Conservation (phyloP, 2,329 filamentous ascomycete genomes). For the Trichoderma citrinoviride region DNA sequence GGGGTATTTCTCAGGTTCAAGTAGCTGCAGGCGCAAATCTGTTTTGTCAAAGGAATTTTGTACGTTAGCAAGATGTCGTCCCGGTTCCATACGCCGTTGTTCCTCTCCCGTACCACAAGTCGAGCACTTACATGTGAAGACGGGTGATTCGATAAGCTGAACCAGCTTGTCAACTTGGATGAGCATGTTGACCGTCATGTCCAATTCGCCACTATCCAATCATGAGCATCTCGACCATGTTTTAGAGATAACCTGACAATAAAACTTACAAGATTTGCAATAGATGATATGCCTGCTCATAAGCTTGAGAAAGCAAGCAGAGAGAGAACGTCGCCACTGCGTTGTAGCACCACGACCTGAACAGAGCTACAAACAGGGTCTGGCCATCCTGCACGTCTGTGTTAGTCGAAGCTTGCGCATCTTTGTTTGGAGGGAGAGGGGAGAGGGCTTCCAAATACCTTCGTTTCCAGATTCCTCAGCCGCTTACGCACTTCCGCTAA, state of each 20-base stretch:
- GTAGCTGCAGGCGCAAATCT: constrained; percentile 91
- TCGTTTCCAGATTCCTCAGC: constrained; percentile 84
- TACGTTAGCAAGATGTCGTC: neutral
- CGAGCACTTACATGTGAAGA: constrained; percentile 79
- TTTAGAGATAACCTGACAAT: neutral
- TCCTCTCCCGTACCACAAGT: too few species aligned
- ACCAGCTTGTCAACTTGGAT: constrained; percentile 99
- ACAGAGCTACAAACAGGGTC: constrained; percentile 89
- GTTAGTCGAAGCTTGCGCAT: constrained; percentile 15
- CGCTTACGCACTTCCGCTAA: constrained; percentile 86
- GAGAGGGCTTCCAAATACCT: constrained; percentile 45
- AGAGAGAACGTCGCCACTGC: constrained; percentile 96
- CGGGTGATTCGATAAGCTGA: constrained; percentile 91
- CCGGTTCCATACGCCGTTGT: too few species aligned
- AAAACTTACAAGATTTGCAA: constrained; percentile 82
- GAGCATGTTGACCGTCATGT: constrained; percentile 98
- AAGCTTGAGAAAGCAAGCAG: constrained; percentile 91
- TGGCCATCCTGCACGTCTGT: constrained; percentile 71
- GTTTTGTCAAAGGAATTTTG: neutral
- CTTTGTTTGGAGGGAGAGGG: neutral
- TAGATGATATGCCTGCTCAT: constrained; percentile 95
- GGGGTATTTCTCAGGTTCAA: constrained; percentile 93
- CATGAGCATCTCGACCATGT: constrained; percentile 13
- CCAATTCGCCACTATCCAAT: constrained; percentile 75
- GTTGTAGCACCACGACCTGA: constrained; percentile 97